A percentile compares a stretch with the other conserved stretches of the same genome.
Evolutionary conservation across 768 basidiomycete species (phyloP).

Genomic region (Cystobasidiopsis lactophilus): DNA sequence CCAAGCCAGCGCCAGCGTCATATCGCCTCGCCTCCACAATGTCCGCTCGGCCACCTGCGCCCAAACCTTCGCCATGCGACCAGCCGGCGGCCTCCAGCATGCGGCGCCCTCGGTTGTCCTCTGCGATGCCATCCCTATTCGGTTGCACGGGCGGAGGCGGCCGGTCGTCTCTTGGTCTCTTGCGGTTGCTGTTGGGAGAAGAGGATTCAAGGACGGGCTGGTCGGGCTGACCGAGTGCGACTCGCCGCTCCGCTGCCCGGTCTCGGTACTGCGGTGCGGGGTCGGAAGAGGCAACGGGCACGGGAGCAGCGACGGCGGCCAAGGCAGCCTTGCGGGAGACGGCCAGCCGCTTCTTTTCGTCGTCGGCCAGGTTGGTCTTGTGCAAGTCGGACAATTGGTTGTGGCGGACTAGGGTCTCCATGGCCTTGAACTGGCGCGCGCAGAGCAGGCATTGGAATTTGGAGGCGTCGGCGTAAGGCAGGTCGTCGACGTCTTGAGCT

Average conservation of each 20-base stretch:
- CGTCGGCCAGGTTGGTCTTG: constrained; percentile 71
- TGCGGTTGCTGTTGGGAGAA: constrained; percentile 29
- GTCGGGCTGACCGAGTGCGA: constrained; percentile 79
- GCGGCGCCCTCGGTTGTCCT: constrained; percentile 73
- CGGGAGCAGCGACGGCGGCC: constrained; percentile 24
- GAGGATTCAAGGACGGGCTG: constrained; percentile 41
- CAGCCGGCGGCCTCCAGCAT: constrained; percentile 95
- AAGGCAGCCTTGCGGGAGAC: constrained; percentile 31
- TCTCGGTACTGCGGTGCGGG: constrained; percentile 61
- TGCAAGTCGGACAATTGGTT: constrained; percentile 85
- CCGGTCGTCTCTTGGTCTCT: constrained; percentile 32
- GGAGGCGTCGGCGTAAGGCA: constrained; percentile 58
- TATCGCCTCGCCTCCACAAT: constrained; percentile 63
- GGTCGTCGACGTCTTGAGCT: constrained; percentile 33
- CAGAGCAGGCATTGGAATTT: constrained; percentile 72
- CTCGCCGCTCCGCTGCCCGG: constrained; percentile 73
- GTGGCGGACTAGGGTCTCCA: constrained; percentile 69
- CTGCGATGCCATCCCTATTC: constrained; percentile 53
- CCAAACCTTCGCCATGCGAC: constrained; percentile 73
- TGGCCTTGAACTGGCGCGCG: constrained; percentile 69
- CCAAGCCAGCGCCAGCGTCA: constrained; percentile 66
- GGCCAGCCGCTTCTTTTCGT: constrained; percentile 32
- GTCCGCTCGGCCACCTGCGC: constrained; percentile 68
- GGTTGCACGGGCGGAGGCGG: constrained; percentile 41
- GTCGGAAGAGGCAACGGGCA: constrained; percentile 24